Percentiles rank a stretch among this genome's conserved stretches.
Evolutionary conservation across 1,284 basidiomycete genomes (phyloP).

Genomic region (Papiliotrema laurentii): DNA sequence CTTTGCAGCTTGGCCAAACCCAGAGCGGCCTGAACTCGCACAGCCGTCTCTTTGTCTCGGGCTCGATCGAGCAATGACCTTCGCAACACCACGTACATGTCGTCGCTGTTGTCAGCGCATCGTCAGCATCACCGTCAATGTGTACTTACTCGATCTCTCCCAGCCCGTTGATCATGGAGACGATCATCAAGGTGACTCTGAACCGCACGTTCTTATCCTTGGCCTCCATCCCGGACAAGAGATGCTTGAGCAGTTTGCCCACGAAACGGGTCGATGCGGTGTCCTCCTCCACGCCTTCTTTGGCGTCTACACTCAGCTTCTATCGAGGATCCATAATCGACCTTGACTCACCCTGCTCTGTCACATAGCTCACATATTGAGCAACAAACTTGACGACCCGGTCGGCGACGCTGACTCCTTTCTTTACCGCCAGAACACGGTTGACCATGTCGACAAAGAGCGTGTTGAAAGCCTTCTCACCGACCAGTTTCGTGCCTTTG

Average conservation of each 20-base stretch:
- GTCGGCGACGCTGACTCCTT: conserved; percentile 74
- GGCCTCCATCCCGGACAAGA: conserved; percentile 76
- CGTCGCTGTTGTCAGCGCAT: conserved; percentile 58
- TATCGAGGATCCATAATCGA: not conserved
- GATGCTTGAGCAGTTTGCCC: conserved; percentile 66
- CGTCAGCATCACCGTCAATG: no score
- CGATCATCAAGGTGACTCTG: conserved; percentile 71
- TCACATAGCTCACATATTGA: conserved; percentile 72
- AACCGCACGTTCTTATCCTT: conserved; percentile 87
- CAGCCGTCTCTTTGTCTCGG: conserved; percentile 76
- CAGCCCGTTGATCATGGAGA: conserved; percentile 71
- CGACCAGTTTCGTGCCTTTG: conserved; percentile 58
- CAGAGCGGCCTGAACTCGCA: conserved; percentile 79
- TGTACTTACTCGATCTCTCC: conserved; percentile 77
- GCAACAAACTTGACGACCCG: conserved; percentile 80
- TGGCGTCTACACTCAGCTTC: conserved; percentile 14
- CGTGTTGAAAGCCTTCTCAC: conserved; percentile 76
- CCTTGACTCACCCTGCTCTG: conserved; percentile 63
- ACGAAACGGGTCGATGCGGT: conserved; percentile 71
- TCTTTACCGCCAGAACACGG: conserved; percentile 73
- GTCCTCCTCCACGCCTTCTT: conserved; percentile 56
- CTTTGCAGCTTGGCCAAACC: conserved; percentile 79
- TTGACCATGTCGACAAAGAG: conserved; percentile 67
- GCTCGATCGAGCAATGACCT: conserved; percentile 69
- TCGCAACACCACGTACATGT: conserved; percentile 67